Evolutionary conservation across 768 basidiomycete species (phyloP), one percentile per base, ranked within the genome.

Genomic region (Coprinopsis sp.): DNA sequence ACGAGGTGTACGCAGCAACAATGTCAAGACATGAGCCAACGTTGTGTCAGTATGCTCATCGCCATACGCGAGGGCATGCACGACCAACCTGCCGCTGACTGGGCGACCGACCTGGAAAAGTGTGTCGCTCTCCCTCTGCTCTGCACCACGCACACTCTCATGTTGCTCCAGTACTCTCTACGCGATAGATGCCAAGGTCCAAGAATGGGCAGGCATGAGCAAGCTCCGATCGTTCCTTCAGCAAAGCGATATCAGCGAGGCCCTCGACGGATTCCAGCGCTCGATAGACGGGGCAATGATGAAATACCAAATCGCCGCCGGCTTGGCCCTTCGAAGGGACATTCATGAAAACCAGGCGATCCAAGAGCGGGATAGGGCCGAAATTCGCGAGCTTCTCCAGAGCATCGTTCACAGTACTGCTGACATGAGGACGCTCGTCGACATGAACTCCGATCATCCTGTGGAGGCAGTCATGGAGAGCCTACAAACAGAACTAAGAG

Each of bases 401-500:
- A 54, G 49, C 2, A 64, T 73, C 27, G 55, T 71, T 14, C 52
- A 55, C 34, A 63, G 55, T 50, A 54, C 48, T 3, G 58, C 66
- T n/a, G 69, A 71, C 40, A 63, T 74, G 54, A 63, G 54, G 37
- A 44, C 54, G 1, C 47, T 75, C 24, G 47, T 68, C 21, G 58
- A 52, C 46, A 62, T 62, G 49, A 50, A 61, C 31, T 62, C 67
- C 11, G 60, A 37, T 52, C 54, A 24, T 53, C 64, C 39, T 25
- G 59, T 72, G 8, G 64, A 69, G 42, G 60, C 65, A 27, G 60
- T 73, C 33, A 74, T 76, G 72, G 60, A 64, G 44, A 61, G 62
- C 30, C 58, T 76, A 18, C 73, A 73, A 55, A 67, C 60, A 14
- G 64, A 70, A 54, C 61, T 72, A 10, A 61, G 60, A 51, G 64